Conservation (phyloP, 2,329 filamentous ascomycete genomes). For the Pestalotiopsis sp. region DNA sequence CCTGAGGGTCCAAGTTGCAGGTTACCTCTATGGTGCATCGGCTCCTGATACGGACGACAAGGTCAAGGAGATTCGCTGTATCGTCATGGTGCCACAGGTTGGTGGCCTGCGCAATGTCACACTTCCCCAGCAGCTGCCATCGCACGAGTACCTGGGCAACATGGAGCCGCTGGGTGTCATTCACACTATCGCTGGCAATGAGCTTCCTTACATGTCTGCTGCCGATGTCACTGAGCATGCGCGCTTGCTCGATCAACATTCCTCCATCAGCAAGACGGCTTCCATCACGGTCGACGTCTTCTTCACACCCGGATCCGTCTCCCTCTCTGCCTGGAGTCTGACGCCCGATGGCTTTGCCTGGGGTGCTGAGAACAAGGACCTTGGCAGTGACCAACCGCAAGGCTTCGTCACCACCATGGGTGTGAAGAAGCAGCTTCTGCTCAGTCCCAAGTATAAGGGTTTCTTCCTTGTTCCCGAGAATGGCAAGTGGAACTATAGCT, state of each 20-base stretch:
- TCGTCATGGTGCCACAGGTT: constrained; percentile 97
- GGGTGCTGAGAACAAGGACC: constrained; percentile 95
- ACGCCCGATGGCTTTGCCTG: constrained; percentile 94
- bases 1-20: constrained; percentile 92
- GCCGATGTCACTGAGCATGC: constrained; percentile 94
- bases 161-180: constrained; percentile 94
- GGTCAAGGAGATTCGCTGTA: constrained; percentile 95
- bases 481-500: constrained; percentile 95
- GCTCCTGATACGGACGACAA: constrained; percentile 87
- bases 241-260: constrained; percentile 82
- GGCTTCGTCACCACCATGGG: constrained; percentile 93
- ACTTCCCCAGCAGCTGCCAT: constrained; percentile 84
- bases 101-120: constrained; percentile 92
- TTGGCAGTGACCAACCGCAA: constrained; percentile 87
- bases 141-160: constrained; percentile 84
- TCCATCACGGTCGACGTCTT: constrained; percentile 94
- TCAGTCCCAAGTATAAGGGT: constrained; percentile 91
- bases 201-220: constrained; percentile 94
- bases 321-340: constrained; percentile 89
- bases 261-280: constrained; percentile 80
- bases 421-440: constrained; percentile 89
- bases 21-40: constrained; percentile 91
- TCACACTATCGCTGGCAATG: constrained; percentile 92
- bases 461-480: constrained; percentile 96
- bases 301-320: constrained; percentile 96